Evolutionary conservation across 352 stramenopile genomes (phyloP), one percentile per base, ranked within the genome.

Genomic region (Pythium angustatum): DNA sequence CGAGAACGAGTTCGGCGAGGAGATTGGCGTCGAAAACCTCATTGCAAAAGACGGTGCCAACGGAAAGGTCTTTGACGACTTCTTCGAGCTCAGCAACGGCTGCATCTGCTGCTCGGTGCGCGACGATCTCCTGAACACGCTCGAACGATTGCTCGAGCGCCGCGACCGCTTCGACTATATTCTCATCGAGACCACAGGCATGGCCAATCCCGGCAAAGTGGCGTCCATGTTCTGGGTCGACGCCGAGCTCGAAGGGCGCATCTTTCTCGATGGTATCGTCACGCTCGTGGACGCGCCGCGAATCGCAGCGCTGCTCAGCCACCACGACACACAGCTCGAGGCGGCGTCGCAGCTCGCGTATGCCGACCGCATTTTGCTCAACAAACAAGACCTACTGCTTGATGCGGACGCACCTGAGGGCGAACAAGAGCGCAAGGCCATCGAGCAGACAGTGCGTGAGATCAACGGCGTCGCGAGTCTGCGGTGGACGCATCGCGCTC

Each of bases 1-100:
- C 68, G 97, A 99, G 75, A 99, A 99, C 79, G 97, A 99, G 72
- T 99, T 99, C 72, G 97, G 97, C 33, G 93, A 98, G 50, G 88
- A 99, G 59, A 87, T 96, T 26, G 87, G 98, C 41, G 96, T 98
- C 30, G 93, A 99, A 66, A 95, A 90, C 49, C 83, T 98, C 14
- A 78, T 99, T 36, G 77, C 85, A 61, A 88, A 89, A 60, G 75
- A 91, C 45, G 83, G 81, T 4, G 64, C 68, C 3, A 77, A 84
- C 33, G 84, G 82, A 2, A 48, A 87, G 17, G 78, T 90, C 11
- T 81, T 93, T 49, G 83, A 90, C 44, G 81, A 94, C 48, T 94
- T 99, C 58, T 97, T 98, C 59, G 86, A 99, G 51, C 92, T 98
- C 72, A 95, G 84, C 65, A 99, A 99, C 62, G 97, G 97, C 27